Evolutionary conservation across 2,329 filamentous ascomycete species (phyloP).

Genomic region (Colletotrichum destructivum): DNA sequence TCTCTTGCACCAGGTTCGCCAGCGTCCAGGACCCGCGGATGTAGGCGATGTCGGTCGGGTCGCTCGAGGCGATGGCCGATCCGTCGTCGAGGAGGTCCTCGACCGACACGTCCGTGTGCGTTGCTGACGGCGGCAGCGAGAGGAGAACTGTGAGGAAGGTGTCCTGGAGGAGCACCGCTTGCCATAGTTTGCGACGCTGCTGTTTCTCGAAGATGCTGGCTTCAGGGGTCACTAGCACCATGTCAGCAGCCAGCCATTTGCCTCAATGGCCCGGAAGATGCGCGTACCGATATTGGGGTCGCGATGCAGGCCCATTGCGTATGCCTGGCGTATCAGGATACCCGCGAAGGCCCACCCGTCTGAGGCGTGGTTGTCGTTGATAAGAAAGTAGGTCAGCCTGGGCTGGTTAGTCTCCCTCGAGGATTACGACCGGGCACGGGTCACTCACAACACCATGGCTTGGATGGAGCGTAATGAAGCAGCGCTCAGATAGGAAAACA

Average conservation of each 20-base stretch:
- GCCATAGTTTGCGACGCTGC: conserved; percentile 84
- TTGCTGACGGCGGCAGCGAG: conserved; percentile 82
- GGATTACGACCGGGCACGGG: accelerated
- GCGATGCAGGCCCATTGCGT: conserved; percentile 85
- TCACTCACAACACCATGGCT: conserved; percentile 78
- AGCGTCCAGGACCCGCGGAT: conserved; percentile 84
- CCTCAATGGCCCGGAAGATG: conserved; percentile 39
- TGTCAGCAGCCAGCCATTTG: conserved; percentile 31
- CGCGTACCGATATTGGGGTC: conserved; percentile 80
- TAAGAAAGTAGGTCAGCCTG: conserved; percentile 81
- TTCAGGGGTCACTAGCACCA: conserved; percentile 69
- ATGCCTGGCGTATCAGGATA: conserved; percentile 82
- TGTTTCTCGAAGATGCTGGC: conserved; percentile 82
- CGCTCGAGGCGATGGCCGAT: conserved; percentile 69
- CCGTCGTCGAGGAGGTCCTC: conserved; percentile 80
- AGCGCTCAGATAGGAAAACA: conserved; percentile 83
- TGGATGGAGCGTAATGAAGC: conserved; percentile 82
- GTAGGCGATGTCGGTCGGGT: conserved; percentile 78
- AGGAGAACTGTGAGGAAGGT: conserved; percentile 85
- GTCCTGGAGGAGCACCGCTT: conserved; percentile 85
- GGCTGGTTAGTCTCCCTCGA: background rate
- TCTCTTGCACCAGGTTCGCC: conserved; percentile 83
- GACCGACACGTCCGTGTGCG: conserved; percentile 84
- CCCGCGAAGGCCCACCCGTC: conserved; percentile 89
- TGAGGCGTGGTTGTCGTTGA: conserved; percentile 88